A percentile compares a stretch with the other conserved stretches of the same genome.
Conservation (phyloP, 2,329 filamentous ascomycete genomes). For the Nothophoma quercina region DNA sequence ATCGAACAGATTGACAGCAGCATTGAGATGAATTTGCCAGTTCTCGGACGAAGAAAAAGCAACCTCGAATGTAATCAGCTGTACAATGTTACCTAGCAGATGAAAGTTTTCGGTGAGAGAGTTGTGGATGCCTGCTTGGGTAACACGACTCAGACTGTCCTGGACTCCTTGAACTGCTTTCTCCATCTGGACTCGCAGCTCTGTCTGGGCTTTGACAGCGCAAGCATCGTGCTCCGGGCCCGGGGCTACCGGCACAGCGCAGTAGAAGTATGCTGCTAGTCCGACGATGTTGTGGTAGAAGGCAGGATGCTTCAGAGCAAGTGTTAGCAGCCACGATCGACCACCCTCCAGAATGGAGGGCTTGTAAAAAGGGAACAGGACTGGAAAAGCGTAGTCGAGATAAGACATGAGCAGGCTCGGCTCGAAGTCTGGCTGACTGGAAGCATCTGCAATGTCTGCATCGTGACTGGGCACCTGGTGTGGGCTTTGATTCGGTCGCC, state of each 20-base stretch:
- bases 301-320: slow-evolving; percentile 20
- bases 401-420: slow-evolving; percentile 53
- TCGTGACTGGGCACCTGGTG: no score
- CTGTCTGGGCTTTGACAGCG: neutral
- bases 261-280: slow-evolving; percentile 13
- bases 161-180: slow-evolving; percentile 5
- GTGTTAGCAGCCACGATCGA: slow-evolving; percentile 68
- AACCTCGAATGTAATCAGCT: slow-evolving; percentile 63
- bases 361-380: slow-evolving; percentile 69
- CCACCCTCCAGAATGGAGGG: slow-evolving; percentile 65
- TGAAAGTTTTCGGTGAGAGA: slow-evolving; percentile 8
- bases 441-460: no score
- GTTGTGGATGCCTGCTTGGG: neutral
- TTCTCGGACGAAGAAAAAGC: slow-evolving; percentile 56
- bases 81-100: slow-evolving; percentile 60
- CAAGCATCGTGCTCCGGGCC: neutral
- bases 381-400: slow-evolving; percentile 68
- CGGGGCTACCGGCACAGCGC: slow-evolving; percentile 2
- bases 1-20: slow-evolving; percentile 59
- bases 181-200: slow-evolving; percentile 5
- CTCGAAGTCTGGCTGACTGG: neutral
- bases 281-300: slow-evolving; percentile 52
- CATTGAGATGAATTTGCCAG: slow-evolving; percentile 61
- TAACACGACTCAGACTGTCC: neutral
- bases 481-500: no score